These are phyloP conservation scores for Termitomyces heimii DNA, from an alignment of 768 basidiomycete species.

Conservation along the genomic window DNA sequence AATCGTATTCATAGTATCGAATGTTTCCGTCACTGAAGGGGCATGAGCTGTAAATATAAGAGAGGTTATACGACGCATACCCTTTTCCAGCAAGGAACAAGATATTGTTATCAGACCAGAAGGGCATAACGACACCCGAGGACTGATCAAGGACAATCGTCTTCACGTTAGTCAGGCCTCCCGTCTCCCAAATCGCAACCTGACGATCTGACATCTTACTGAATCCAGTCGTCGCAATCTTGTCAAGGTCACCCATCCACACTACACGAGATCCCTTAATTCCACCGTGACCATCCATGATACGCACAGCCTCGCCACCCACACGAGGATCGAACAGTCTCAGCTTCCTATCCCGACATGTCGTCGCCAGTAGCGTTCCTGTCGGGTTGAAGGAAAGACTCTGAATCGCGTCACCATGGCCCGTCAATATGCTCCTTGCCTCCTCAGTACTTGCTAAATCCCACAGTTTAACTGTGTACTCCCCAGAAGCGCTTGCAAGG, in stretches of 20 bases:
- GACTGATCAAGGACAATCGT: constrained; percentile 80
- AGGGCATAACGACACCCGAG: constrained; percentile 94
- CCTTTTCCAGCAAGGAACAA: constrained; percentile 91
- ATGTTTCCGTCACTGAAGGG: constrained; percentile 84
- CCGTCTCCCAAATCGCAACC: constrained; percentile 84
- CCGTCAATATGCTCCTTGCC: constrained; percentile 52
- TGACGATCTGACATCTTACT: constrained; percentile 96
- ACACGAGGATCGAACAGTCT: constrained; percentile 88
- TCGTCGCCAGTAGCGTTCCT: constrained; percentile 81
- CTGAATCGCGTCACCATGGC: constrained; percentile 88
- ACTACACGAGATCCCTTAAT: constrained; percentile 87
- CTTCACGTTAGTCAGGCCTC: constrained; percentile 69
- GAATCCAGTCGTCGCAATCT: constrained; percentile 93
- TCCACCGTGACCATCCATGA: constrained; percentile 84
- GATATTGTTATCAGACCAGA: constrained; percentile 94
- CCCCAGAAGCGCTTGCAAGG: constrained; percentile 74
- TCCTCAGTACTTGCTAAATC: constrained; percentile 75
- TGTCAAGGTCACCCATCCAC: constrained; percentile 89
- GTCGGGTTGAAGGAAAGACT: constrained; percentile 75
- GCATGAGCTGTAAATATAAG: background rate
- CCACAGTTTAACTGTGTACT: constrained; percentile 88
- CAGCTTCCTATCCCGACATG: constrained; percentile 89
- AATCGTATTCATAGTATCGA: constrained; percentile 95
- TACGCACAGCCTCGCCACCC: constrained; percentile 75
- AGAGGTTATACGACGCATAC: constrained; percentile 30